Conservation (phyloP, 768 basidiomycete genomes). For the Pisolithus microcarpus region DNA sequence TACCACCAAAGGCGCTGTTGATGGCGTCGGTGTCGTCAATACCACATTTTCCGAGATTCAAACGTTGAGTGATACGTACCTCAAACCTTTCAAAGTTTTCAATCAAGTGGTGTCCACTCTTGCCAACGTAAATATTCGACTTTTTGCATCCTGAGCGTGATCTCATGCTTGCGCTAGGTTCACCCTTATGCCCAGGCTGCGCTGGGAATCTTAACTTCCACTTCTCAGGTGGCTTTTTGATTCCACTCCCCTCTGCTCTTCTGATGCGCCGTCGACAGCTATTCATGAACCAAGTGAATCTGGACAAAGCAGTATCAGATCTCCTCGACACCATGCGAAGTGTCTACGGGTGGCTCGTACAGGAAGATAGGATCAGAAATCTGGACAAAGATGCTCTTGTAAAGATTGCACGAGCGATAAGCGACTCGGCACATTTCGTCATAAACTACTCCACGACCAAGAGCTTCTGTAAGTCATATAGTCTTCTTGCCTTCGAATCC, state of each 20-base stretch:
- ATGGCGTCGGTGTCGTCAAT: too few species aligned
- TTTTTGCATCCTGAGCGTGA: too few species aligned
- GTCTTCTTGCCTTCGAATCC: neutral
- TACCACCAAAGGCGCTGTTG: too few species aligned
- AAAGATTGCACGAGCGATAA: neutral
- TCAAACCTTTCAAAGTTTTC: too few species aligned
- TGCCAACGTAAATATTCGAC: too few species aligned
- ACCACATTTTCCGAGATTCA: too few species aligned
- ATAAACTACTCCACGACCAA: neutral
- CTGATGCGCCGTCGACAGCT: neutral
- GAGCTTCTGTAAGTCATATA: neutral
- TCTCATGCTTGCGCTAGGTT: neutral
- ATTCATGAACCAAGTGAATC: neutral
- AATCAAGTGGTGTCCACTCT: too few species aligned
- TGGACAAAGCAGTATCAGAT: neutral
- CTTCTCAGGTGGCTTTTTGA: neutral
- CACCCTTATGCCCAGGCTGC: neutral
- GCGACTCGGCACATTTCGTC: neutral
- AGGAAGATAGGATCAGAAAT: too few species aligned
- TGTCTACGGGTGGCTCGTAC: neutral
- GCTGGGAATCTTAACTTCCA: neutral
- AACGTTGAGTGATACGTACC: too few species aligned
- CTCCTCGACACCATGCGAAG: neutral
- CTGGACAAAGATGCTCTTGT: neutral
- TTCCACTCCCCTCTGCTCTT: too few species aligned